These are phyloP conservation scores for Trichomonascaceae sp. DNA, from an alignment of 1,139 yeast species.

Conservation along the genomic window DNA sequence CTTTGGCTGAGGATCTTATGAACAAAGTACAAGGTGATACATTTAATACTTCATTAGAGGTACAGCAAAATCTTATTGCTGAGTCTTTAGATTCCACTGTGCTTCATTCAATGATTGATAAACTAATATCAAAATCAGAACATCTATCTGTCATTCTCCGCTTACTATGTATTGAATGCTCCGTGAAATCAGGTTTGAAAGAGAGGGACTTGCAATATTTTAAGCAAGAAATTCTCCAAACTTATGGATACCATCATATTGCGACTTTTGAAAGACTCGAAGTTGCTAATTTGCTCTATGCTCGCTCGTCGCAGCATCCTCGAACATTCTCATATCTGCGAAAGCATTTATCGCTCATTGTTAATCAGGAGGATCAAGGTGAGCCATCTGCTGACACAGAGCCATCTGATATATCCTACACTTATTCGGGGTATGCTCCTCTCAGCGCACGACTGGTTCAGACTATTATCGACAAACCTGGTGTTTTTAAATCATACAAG, in stretches of 20 bases:
- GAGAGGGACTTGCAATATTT: constrained; percentile 51
- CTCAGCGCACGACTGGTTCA: constrained; percentile 39
- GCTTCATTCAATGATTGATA: constrained; percentile 44
- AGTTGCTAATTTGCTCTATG: constrained; percentile 35
- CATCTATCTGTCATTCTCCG: constrained; percentile 41
- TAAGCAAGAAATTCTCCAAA: constrained; percentile 45
- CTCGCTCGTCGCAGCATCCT: constrained; percentile 32
- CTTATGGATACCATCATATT: constrained; percentile 52
- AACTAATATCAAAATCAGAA: constrained; percentile 43
- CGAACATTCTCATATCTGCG: constrained; percentile 24
- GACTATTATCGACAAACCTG: constrained; percentile 31
- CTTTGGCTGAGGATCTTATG: constrained; percentile 64
- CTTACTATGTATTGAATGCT: constrained; percentile 48
- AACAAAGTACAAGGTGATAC: constrained; percentile 43
- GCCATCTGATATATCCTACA: constrained; percentile 31
- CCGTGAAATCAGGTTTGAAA: constrained; percentile 59
- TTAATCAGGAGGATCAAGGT: constrained; percentile 21
- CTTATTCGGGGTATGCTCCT: constrained; percentile 45
- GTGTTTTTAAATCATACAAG: constrained; percentile 20
- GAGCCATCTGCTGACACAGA: background rate
- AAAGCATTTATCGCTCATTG: constrained; percentile 26
- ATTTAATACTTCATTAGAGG: constrained; percentile 53
- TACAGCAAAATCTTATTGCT: constrained; percentile 69
- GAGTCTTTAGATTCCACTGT: constrained; percentile 49
- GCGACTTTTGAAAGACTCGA: constrained; percentile 37